These are phyloP conservation scores for Penicillium salamii DNA, from an alignment of 495 filamentous ascomycete genomes.

Conservation along the genomic window DNA sequence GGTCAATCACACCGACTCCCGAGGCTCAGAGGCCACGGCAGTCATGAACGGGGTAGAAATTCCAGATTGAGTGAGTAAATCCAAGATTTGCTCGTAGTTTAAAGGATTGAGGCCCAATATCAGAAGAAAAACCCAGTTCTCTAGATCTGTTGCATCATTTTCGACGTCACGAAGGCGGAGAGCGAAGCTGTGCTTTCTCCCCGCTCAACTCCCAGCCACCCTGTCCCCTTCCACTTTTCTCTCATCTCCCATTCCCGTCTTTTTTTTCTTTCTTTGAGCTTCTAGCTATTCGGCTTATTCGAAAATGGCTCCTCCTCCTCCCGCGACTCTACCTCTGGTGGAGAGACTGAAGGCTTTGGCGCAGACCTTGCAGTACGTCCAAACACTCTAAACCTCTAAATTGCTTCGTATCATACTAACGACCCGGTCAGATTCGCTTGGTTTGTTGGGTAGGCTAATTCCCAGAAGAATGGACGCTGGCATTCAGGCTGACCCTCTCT, in stretches of 20 bases:
- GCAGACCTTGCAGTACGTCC: conserved; percentile 81
- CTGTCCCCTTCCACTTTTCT: conserved; percentile 4
- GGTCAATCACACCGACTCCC: conserved; percentile 10
- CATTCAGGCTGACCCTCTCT: conserved; percentile 17
- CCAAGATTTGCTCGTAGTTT: no score
- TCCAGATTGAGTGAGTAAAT: not conserved
- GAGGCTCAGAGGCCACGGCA: not conserved
- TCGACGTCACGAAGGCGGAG: conserved; percentile 27
- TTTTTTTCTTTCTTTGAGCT: not conserved
- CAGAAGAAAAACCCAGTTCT: not conserved
- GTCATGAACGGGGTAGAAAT: not conserved
- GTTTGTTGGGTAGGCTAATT: conserved; percentile 81
- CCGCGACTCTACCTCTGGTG: conserved; percentile 63
- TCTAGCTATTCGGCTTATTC: not conserved
- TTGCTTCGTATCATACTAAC: conserved; percentile 38
- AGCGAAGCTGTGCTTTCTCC: conserved; percentile 20
- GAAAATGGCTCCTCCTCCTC: conserved; percentile 76
- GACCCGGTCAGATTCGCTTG: conserved; percentile 58
- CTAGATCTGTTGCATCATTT: conserved; percentile 18
- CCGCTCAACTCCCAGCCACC: conserved; percentile 30
- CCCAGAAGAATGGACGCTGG: conserved; percentile 1
- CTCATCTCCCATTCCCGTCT: not conserved
- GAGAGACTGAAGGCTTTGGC: conserved; percentile 74
- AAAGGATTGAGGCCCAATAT: no score
- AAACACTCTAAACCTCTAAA: conserved; percentile 13